These are phyloP conservation scores for Apiotrichum domesticum DNA, from an alignment of 1,284 basidiomycete species.

Conservation along the genomic window DNA sequence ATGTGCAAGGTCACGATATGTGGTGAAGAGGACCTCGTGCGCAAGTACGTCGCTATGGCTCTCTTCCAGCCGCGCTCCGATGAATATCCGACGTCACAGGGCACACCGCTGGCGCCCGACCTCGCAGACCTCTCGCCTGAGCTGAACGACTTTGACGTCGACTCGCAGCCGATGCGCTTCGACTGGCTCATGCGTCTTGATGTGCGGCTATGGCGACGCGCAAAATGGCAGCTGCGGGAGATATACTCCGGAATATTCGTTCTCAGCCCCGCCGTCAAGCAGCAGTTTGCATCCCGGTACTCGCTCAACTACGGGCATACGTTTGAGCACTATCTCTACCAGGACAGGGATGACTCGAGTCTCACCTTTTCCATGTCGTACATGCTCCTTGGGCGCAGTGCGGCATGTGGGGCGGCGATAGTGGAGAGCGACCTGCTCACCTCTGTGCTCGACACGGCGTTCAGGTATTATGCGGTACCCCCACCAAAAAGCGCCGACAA, in stretches of 20 bases:
- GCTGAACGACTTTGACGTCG: too few species aligned
- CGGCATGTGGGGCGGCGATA: constrained; percentile 65
- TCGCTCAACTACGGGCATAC: constrained; percentile 77
- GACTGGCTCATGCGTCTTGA: constrained; percentile 44
- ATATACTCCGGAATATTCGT: constrained; percentile 32
- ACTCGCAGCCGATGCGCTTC: constrained; percentile 14
- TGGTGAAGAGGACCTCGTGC: constrained; percentile 59
- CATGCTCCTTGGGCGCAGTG: constrained; percentile 83
- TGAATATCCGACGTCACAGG: constrained; percentile 6
- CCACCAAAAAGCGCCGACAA: background rate
- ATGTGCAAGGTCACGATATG: constrained; percentile 57
- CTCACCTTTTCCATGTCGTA: constrained; percentile 87
- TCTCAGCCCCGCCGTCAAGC: constrained; percentile 27
- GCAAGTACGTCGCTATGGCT: constrained; percentile 49
- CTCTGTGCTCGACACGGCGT: constrained; percentile 71
- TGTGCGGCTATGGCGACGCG: constrained; percentile 38
- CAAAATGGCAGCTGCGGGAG: constrained; percentile 40
- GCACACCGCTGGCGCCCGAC: constrained; percentile 10
- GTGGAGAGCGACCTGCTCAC: constrained; percentile 67
- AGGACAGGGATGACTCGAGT: constrained; percentile 80
- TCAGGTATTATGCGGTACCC: constrained; percentile 61
- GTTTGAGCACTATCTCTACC: constrained; percentile 81
- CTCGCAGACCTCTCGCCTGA: constrained; percentile 4
- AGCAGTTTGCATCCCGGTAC: constrained; percentile 62
- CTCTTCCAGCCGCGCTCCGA: constrained; percentile 16